Percentiles rank a stretch among this genome's conserved stretches.
These are phyloP conservation scores for Arctium lappa DNA, from an alignment of 129 eudicot species.

Conservation along the genomic window DNA sequence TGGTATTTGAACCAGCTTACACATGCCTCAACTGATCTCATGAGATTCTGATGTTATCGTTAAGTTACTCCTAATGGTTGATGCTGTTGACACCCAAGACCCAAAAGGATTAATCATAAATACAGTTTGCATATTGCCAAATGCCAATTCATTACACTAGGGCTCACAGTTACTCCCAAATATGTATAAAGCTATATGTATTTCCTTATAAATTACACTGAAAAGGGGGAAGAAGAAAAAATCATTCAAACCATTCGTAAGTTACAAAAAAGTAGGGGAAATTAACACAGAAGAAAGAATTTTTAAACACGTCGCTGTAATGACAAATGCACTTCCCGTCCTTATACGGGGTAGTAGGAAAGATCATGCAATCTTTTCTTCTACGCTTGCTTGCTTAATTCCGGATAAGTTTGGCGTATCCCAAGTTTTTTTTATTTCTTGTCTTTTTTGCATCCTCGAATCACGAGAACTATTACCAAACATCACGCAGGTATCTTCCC, in stretches of 20 bases:
- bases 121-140: not conserved
- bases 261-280: slow-evolving; percentile 25
- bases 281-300: slow-evolving; percentile 36
- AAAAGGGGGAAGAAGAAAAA: not conserved
- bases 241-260: slow-evolving; percentile 19
- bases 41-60: no score
- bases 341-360: slow-evolving; percentile 5
- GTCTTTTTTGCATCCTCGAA: not conserved
- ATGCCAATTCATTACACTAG: not conserved
- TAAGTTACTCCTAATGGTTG: not conserved
- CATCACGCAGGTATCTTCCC: slow-evolving; percentile 92
- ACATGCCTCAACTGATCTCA: no score
- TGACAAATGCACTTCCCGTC: slow-evolving; percentile 12
- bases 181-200: slow-evolving; percentile 16
- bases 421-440: not conserved
- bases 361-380: slow-evolving; percentile 3
- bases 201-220: slow-evolving; percentile 19
- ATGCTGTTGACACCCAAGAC: not conserved
- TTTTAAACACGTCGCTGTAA: slow-evolving; percentile 25
- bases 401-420: slow-evolving; percentile 6
- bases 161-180: not conserved
- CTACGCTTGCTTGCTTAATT: not conserved
- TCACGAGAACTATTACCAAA: slow-evolving; percentile 39
- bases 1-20: no score
- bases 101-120: not conserved